Base-by-base conservation (phyloP, 2,329 filamentous ascomycete species). In the Whalleya microplaca region DNA sequence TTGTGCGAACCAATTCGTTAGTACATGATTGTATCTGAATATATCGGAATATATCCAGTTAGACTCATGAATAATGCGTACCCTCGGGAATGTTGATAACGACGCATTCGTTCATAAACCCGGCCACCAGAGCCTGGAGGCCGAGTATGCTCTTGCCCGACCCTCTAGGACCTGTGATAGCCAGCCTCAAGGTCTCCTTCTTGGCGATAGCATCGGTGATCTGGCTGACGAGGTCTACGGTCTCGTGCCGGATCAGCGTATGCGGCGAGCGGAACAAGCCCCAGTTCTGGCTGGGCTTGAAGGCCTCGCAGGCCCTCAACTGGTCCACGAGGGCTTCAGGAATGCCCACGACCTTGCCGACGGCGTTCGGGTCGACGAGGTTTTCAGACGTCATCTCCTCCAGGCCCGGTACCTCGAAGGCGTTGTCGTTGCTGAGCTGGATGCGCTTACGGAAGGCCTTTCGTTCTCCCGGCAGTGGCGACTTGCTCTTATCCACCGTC, bases 361-460 rank as follows among this genome's bases (percentile, higher is more conserved):
- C 76, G 48, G 84, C 82, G 32, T 79, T 78, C 27, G 77, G 74
- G 52, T 82, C 77, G 18, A 81, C 73, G 75, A 88, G 76, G 43
- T 80, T 83, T 60, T 82, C 77, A 9, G 75, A 71, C 12, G 75
- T 80, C 52, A 96, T 70, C 47, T 88, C 82, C 57, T 81, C 76
- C 64, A 96, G 79, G 10, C 85, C 89, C 21, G 79, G 71, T 7
- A 98, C 89, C 57, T 88, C 85, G 40, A 97, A 78, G 48, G 95
- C 95, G 76, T 96, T 98, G 74, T 91, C 90, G 77, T 98, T 99
- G 80, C 89, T 94, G 58, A 99, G 85, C 57, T 96, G 87, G 68
- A 99, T 91, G 65, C 91, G 87, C 79, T 96, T 96, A 64, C 92
- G 87, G 71, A 91, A 80, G 23, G 91, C 90, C 76, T 92, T 96